These are phyloP conservation scores for Immersiella caudata DNA, from an alignment of 495 filamentous ascomycete species.

Conservation along the genomic window DNA sequence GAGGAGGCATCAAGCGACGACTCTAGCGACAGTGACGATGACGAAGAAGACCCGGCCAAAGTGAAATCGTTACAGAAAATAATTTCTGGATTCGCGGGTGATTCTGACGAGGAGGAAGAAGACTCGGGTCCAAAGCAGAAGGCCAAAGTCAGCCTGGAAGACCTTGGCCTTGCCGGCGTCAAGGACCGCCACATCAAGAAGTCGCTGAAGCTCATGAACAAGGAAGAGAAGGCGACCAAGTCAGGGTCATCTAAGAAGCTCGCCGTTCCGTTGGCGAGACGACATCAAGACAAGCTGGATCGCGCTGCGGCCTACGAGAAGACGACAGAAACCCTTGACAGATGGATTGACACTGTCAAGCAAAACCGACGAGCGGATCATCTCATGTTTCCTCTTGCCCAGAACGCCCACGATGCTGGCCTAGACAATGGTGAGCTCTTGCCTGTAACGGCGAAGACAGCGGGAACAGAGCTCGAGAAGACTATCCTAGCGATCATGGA, in stretches of 20 bases:
- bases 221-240: conserved; percentile 53
- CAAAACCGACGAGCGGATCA: conserved; percentile 91
- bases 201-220: conserved; percentile 70
- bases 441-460: conserved; percentile 57
- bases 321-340: conserved; percentile 84
- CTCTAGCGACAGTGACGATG: conserved; percentile 52
- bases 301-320: conserved; percentile 85
- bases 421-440: conserved; percentile 54
- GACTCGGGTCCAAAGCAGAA: conserved; percentile 46
- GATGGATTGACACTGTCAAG: conserved; percentile 94
- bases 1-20: conserved; percentile 51
- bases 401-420: conserved; percentile 61
- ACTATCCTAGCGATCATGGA: conserved; percentile 85
- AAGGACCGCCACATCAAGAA: conserved; percentile 77
- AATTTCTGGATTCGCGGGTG: conserved; percentile 65
- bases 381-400: conserved; percentile 82
- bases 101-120: conserved; percentile 36
- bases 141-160: conserved; percentile 76
- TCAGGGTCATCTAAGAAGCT: conserved; percentile 71
- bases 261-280: conserved; percentile 80
- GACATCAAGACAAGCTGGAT: conserved; percentile 86
- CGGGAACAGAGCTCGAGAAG: conserved; percentile 78
- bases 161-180: conserved; percentile 70
- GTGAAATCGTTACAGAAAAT: conserved; percentile 68
- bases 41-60: conserved; percentile 61